These are phyloP conservation scores for Maudiozyma saulgeensis DNA, from an alignment of 805 yeast species.

Conservation along the genomic window DNA sequence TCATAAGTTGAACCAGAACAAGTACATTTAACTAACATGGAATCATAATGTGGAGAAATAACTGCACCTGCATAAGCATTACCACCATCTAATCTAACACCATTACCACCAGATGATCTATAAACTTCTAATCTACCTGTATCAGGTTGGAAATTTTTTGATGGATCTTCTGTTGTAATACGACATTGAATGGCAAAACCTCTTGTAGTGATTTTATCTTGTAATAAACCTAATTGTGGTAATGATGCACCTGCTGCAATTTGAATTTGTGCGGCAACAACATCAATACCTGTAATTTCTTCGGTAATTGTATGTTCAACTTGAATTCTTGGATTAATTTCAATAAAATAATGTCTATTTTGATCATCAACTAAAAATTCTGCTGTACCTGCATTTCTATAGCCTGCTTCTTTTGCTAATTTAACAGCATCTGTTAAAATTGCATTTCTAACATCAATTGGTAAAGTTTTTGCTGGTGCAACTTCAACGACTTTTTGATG, in stretches of 20 bases:
- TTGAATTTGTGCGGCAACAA: constrained; percentile 97
- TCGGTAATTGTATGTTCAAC: constrained; percentile 98
- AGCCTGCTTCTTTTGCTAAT: constrained; percentile 79
- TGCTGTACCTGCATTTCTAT: constrained; percentile 97
- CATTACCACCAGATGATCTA: constrained; percentile 98
- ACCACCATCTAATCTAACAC: constrained; percentile 98
- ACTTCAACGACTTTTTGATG: constrained; percentile 98
- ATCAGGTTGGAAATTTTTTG: constrained; percentile 95
- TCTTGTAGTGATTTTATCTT: constrained; percentile 88
- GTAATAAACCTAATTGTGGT: constrained; percentile 82
- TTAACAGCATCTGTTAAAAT: constrained; percentile 91
- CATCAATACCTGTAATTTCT: constrained; percentile 96
- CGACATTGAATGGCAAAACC: constrained; percentile 99
- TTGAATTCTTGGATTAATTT: constrained; percentile 96
- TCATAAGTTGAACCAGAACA: constrained; percentile 96
- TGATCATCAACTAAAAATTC: constrained; percentile 90
- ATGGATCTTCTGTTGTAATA: constrained; percentile 96
- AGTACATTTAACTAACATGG: constrained; percentile 95
- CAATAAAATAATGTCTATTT: constrained; percentile 94
- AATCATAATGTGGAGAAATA: constrained; percentile 94
- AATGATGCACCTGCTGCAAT: constrained; percentile 97
- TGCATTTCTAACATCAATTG: constrained; percentile 76
- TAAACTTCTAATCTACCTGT: constrained; percentile 97
- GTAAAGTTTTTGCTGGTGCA: constrained; percentile 92
- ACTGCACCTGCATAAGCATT: constrained; percentile 96